Evolutionary conservation across 2,329 filamentous ascomycete species (phyloP).

Genomic region (Trichophyton verrucosum): DNA sequence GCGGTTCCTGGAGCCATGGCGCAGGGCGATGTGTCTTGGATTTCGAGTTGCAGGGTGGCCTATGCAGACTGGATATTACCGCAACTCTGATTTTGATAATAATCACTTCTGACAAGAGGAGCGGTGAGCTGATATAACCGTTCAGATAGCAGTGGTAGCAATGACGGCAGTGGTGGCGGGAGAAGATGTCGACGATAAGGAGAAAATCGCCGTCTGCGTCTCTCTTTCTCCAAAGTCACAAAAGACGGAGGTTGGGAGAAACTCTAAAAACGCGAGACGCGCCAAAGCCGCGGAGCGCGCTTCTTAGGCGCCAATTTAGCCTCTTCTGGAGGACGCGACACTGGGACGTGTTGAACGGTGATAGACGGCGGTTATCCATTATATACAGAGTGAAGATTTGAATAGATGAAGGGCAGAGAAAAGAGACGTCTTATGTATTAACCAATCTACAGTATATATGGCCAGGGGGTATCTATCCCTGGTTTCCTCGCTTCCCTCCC

Average conservation of each 20-base stretch:
- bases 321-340: neutral
- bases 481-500: conserved; percentile 70
- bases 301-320: neutral
- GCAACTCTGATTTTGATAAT: neutral
- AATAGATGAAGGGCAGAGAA: neutral
- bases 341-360: too few relatives aligned
- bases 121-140: neutral
- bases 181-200: neutral
- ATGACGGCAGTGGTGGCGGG: neutral
- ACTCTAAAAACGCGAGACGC: neutral
- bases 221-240: neutral
- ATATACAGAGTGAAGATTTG: neutral
- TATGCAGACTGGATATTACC: neutral
- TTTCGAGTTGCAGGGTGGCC: neutral
- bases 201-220: neutral
- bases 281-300: neutral
- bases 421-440: neutral
- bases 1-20: neutral
- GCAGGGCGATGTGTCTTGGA: neutral
- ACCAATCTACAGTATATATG: neutral
- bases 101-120: neutral
- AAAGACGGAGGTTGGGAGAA: neutral
- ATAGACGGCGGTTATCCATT: neutral
- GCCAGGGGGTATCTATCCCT: neutral
- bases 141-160: neutral